Evolutionary conservation across 495 filamentous ascomycete genomes (phyloP), one percentile per base, ranked within the genome.

Genomic region (Parachaetomium inaequale): DNA sequence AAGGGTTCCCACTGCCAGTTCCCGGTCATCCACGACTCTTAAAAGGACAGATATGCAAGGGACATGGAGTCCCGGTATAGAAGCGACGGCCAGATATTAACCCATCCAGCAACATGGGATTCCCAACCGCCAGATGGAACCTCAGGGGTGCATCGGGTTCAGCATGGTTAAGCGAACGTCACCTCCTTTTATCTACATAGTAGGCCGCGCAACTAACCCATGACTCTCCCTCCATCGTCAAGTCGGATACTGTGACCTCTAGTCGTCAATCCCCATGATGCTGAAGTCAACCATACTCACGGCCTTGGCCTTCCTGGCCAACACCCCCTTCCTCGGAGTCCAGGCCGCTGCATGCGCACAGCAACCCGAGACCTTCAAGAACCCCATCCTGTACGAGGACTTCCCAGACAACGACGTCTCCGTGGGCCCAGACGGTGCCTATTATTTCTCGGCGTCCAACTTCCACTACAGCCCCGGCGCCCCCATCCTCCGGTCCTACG

Each of bases 391-490:
- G 8, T 56, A 56, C 17, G 54, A 43, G 23, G 54, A 56, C 54
- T 56, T 56, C 17, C 36, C 54, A 7, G 54, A 56, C 54, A 56
- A 56, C 17, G 54, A 56, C 15, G 15, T 56, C 15, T 56, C 38
- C 1, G 4, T 43, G 2, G 54, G 54, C 17, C 54, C 54, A 15
- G 54, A 56, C 25, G 38, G 38, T 1, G 54, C 38, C 15, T 56
- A 17, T 17, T 56, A 56, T n/a, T 56, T 29, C 23, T 45, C 38
- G 36, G 54, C 54, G 17, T 56, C 54, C 38, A 56, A 56, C 54
- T 43, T 56, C 23, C 54, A 56, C 54, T 56, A 29, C 38, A 56
- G 54, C 38, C 54, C 54, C 25, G 54, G 36, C 25, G 54, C 36
- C 2, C 54, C 54, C 17, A 56, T 56, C 17, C 54, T 56, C 25